These are phyloP conservation scores for Colletotrichum scovillei DNA, from an alignment of 2,329 filamentous ascomycete species.

Conservation along the genomic window DNA sequence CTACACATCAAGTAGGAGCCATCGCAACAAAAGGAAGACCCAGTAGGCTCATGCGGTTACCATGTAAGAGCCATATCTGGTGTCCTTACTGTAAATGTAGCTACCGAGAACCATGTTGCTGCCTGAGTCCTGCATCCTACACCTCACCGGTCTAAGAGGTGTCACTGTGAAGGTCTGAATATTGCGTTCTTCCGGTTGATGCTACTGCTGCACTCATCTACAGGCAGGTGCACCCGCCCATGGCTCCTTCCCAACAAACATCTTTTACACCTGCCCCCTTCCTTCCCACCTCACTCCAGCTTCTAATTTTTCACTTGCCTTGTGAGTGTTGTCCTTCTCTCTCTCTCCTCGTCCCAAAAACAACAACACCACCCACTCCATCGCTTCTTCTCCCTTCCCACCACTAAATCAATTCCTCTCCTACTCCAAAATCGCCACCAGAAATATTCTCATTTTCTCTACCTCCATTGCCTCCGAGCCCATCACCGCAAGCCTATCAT, in stretches of 20 bases:
- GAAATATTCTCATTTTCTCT: neutral
- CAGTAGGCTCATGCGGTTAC: neutral
- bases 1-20: neutral
- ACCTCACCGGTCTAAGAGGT: neutral
- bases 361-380: neutral
- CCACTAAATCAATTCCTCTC: neutral
- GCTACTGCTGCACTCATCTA: neutral
- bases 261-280: neutral
- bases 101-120: neutral
- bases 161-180: neutral
- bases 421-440: neutral
- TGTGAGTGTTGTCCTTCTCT: neutral
- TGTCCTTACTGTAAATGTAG: neutral
- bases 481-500: neutral
- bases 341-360: neutral
- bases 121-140: neutral
- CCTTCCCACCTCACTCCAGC: neutral
- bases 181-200: neutral
- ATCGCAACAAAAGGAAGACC: neutral
- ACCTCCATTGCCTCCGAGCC: neutral
- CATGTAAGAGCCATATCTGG: neutral
- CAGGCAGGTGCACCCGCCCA: neutral
- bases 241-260: neutral
- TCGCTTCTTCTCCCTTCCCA: neutral
- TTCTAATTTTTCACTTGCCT: neutral